Evolutionary conservation across 257 asterid species (phyloP), one percentile per base, ranked within the genome.

Genomic region (Solanum sejunctum): DNA sequence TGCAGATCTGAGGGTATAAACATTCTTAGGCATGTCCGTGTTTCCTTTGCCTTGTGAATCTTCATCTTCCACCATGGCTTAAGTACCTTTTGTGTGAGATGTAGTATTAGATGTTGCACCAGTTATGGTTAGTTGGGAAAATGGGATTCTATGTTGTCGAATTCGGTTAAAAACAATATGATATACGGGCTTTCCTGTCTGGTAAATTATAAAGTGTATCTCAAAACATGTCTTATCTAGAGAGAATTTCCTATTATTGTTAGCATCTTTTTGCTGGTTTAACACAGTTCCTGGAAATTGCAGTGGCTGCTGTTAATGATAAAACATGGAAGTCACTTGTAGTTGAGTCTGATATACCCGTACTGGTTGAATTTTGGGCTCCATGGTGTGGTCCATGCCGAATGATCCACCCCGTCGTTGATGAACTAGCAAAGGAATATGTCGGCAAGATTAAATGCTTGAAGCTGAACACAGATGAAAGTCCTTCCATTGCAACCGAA

Each of bases 381-480:
- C 99, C 99, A 0, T 96, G 99, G 99, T 96, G 98, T 61, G 99
- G 99, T 28, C 99, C 99, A 0, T 96, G 99, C 88, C 95, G 97
- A 71, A 96, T 94, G 94, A 93, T 96, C 85, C 98, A 93, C 85
- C 98, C 98, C 0, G 89, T 95, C 67, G 91, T 96, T 9, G 97
- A 93, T 80, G 94, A 96, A 70, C 91, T 96, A 83, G 97, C 99
- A 12, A 92, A 91, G 90, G 84, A 91, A 8, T 96, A 91, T 47
- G 84, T 91, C 1, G 98, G 95, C 58, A 93, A 93, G 92, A 94
- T 96, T 80, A 92, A 95, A 78, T 93, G 93, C 93, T 94, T 82
- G 95, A 94, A 96, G 92, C 94, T 96, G 9, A 95, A 96, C 86
- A 96, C 99, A 0, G 99, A 96, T 26, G 98, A 91, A 32, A 70